phyloP scores from a whole-genome alignment of 805 yeast species.

The Ogataea kodamae region DNA sequence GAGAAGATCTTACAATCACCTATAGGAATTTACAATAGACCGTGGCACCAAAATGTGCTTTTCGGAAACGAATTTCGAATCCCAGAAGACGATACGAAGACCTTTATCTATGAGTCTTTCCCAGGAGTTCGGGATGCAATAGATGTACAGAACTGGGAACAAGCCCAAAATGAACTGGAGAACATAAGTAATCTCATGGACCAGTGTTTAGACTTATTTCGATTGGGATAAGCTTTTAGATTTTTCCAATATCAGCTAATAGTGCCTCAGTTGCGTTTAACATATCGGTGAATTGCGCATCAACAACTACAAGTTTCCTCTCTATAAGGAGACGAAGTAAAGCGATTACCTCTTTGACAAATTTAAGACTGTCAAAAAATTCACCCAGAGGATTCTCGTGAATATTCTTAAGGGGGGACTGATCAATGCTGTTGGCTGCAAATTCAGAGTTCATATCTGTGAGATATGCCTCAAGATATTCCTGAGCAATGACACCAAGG shows the following conservation, averaged over 20 bases:
- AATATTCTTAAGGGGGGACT: slow-evolving; percentile 17
- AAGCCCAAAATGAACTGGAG: slow-evolving; percentile 54
- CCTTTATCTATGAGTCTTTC: slow-evolving; percentile 58
- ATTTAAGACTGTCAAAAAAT: slow-evolving; percentile 21
- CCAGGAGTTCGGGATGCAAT: slow-evolving; percentile 76
- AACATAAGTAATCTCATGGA: slow-evolving; percentile 37
- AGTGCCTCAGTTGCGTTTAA: slow-evolving; percentile 16
- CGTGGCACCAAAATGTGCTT: slow-evolving; percentile 64
- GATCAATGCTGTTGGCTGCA: slow-evolving; percentile 16
- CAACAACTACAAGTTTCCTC: slow-evolving; percentile 16
- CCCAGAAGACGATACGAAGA: slow-evolving; percentile 39
- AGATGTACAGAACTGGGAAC: slow-evolving; percentile 42
- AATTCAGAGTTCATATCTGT: slow-evolving; percentile 16
- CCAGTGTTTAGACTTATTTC: slow-evolving; percentile 24
- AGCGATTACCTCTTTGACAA: slow-evolving; percentile 24
- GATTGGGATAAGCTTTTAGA: slow-evolving; percentile 3
- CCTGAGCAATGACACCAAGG: slow-evolving; percentile 56
- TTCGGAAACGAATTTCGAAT: slow-evolving; percentile 66
- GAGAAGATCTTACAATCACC: slow-evolving; percentile 50
- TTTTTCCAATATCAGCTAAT: slow-evolving; percentile 4
- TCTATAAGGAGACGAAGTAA: slow-evolving; percentile 21
- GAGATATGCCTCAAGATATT: slow-evolving; percentile 41
- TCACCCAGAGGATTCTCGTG: slow-evolving; percentile 22
- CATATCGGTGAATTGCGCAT: slow-evolving; percentile 10
- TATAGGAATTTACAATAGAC: slow-evolving; percentile 45